Base-by-base conservation (phyloP, 768 basidiomycete species). In the Kwoniella dendrophila region DNA sequence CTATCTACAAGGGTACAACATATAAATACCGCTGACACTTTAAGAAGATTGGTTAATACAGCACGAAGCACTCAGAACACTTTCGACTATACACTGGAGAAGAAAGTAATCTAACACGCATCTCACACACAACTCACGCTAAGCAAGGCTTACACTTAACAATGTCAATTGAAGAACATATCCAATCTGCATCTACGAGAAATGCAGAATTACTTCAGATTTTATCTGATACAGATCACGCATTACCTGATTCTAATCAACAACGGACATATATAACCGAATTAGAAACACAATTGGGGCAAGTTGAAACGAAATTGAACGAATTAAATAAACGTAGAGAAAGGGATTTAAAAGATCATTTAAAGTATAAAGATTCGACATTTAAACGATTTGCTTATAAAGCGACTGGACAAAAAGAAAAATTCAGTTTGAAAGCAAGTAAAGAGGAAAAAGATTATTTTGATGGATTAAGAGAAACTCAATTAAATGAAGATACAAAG, bases 381-480 rank as follows among this genome's bases (percentile, higher is more conserved):
- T 51, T 51, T 22, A 51, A 51, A 22, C 0, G 49, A 33, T 51
- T 51, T 32, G 49, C 49, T 6, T 51, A 51, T 22, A 51, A 51
- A 20, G 27, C 49, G 2, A 51, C 22, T n/a, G 49, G 49, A 10
- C 29, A 30, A 8, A 51, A 33, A 33, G 49, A 51, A 22, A 51
- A 51, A 51, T 51, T 51, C n/a, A 14, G 34, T 10, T 7, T 33
- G 20, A 51, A 33, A 22, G 49, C 49, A 4, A 18, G 11, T 8
- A 51, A 51, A 34, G 49, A 51, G 32, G 49, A 51, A 12, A 51
- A 51, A 32, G 49, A 34, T 34, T 51, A 51, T 51, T 51, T 51
- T 22, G 49, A 51, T 11, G 29, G 29, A n/a, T 33, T 51, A 7
- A 29, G n/a, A n/a, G 29, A 32, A 33, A 32, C 32, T 8, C 49